A percentile compares a stretch with the other conserved stretches of the same genome.
Evolutionary conservation across 768 basidiomycete species (phyloP).

Genomic region (Tylopilus vinaceipallidus): DNA sequence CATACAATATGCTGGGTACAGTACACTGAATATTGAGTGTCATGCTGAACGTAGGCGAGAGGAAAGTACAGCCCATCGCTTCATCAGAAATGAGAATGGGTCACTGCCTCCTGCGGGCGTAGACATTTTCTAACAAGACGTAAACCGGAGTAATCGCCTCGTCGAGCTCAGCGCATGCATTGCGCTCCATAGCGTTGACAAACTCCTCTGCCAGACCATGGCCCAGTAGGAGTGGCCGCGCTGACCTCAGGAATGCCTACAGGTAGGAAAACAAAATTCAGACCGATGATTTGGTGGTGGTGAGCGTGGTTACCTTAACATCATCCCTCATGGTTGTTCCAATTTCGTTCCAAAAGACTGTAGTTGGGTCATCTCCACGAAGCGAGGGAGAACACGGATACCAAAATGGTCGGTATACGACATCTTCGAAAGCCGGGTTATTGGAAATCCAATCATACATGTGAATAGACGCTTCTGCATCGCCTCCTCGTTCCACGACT

Average conservation of each 20-base stretch:
- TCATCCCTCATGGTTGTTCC: constrained; percentile 56
- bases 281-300: neutral
- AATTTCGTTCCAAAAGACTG: constrained; percentile 39
- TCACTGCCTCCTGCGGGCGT: constrained; percentile 42
- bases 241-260: constrained; percentile 64
- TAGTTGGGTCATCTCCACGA: constrained; percentile 18
- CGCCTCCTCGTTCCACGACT: constrained; percentile 55
- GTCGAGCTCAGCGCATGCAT: constrained; percentile 51
- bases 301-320: constrained; percentile 41
- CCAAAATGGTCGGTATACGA: constrained; percentile 59
- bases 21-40: constrained; percentile 25
- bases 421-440: constrained; percentile 58
- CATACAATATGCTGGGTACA: constrained; percentile 20
- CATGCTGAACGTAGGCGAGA: constrained; percentile 8
- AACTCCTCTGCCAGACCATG: constrained; percentile 54
- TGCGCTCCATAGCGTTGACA: constrained; percentile 52
- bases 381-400: constrained; percentile 58
- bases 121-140: constrained; percentile 58
- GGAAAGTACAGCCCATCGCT: neutral
- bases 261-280: neutral
- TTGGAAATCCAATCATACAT: constrained; percentile 52
- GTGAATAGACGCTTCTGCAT: constrained; percentile 59
- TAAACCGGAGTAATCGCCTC: constrained; percentile 47
- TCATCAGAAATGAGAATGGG: constrained; percentile 1
- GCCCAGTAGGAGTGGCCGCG: constrained; percentile 65